A percentile compares a stretch with the other conserved stretches of the same genome.
Evolutionary conservation across 2,329 filamentous ascomycete species (phyloP).

Genomic region (Pseudofabraea citricarpa): DNA sequence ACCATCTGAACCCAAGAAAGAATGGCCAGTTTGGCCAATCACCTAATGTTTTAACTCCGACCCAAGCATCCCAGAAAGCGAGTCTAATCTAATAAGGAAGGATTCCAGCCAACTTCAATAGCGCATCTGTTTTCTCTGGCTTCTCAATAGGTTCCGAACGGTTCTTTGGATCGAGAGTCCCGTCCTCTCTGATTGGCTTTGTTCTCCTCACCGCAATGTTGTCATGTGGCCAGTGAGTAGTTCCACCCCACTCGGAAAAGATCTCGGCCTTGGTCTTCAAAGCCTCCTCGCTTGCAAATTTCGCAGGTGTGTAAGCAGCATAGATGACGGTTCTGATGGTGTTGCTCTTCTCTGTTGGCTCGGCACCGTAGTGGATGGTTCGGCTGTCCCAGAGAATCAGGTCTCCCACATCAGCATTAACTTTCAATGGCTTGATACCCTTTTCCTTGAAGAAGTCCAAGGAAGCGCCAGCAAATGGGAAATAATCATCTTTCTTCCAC

Average conservation of each 20-base stretch:
- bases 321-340: constrained; percentile 27
- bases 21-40: too few species aligned
- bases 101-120: constrained; percentile 25
- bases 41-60: too few species aligned
- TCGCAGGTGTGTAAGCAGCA: constrained; percentile 29
- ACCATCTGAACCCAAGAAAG: too few species aligned
- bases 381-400: constrained; percentile 34
- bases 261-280: constrained; percentile 20
- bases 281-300: constrained; percentile 23
- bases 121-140: constrained; percentile 20
- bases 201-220: constrained; percentile 14
- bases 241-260: constrained; percentile 22
- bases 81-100: constrained; percentile 19
- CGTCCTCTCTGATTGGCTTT: constrained; percentile 15
- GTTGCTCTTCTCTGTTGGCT: constrained; percentile 21
- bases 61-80: too few species aligned
- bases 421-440: constrained; percentile 28
- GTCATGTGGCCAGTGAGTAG: constrained; percentile 30
- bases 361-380: constrained; percentile 31
- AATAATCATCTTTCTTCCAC: constrained; percentile 27
- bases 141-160: constrained; percentile 20
- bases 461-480: constrained; percentile 24
- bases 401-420: constrained; percentile 31
- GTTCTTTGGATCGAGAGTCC: constrained; percentile 17
- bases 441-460: constrained; percentile 28